phyloP scores from a whole-genome alignment of 106 monocot genomes.

The Dactylorhiza incarnata region DNA sequence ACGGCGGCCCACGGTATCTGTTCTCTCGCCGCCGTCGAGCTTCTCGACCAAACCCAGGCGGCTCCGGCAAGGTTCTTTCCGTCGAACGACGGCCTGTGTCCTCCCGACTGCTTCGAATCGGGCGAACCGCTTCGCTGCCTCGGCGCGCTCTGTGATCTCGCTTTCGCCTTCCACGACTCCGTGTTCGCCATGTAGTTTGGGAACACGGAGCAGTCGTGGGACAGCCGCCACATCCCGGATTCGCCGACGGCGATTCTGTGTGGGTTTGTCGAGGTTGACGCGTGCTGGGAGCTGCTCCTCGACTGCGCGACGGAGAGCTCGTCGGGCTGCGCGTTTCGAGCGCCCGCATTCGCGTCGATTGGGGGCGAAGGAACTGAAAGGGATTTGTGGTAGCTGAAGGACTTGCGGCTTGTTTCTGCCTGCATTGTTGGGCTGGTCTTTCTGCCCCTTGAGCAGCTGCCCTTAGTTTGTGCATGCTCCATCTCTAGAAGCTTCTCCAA shows the following conservation, averaged over 20 bases:
- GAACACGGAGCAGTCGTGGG: conserved; percentile 45
- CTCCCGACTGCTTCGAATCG: conserved; percentile 38
- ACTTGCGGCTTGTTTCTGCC: conserved; percentile 2
- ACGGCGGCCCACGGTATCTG: conserved; percentile 24
- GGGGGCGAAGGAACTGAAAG: neutral
- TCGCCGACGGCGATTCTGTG: too few relatives aligned
- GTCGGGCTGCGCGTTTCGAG: too few relatives aligned
- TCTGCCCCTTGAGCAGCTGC: conserved; percentile 18
- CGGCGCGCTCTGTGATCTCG: conserved; percentile 43
- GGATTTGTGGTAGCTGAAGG: neutral
- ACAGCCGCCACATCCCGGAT: conserved; percentile 19
- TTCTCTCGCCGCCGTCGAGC: too few relatives aligned
- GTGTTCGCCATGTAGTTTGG: conserved; percentile 54
- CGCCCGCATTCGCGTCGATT: too few relatives aligned
- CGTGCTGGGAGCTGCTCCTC: neutral
- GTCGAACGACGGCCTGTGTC: conserved; percentile 25
- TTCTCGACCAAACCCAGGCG: neutral
- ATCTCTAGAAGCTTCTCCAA: conserved; percentile 9
- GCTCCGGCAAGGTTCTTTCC: conserved; percentile 25
- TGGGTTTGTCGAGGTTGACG: neutral
- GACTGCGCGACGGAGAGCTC: too few relatives aligned
- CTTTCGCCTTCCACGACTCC: conserved; percentile 43
- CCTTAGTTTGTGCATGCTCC: conserved; percentile 27
- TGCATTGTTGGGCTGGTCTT: conserved; percentile 11
- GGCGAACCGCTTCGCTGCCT: conserved; percentile 45